These are phyloP conservation scores for Thermochaetoides thermophila DNA, from an alignment of 495 filamentous ascomycete species.

Conservation along the genomic window DNA sequence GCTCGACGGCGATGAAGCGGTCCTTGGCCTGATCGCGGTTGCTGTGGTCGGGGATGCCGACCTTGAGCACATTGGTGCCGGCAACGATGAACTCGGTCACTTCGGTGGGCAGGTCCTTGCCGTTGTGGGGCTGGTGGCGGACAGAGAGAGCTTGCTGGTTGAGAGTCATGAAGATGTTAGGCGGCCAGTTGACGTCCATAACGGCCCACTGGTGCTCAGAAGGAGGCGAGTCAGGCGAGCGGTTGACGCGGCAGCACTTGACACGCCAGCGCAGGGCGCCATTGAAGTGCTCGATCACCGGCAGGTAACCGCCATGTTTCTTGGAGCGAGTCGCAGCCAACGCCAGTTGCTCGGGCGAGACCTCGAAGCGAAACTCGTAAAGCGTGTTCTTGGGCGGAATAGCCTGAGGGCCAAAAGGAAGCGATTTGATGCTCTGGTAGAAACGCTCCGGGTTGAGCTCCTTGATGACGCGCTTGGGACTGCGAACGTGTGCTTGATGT, in stretches of 20 bases:
- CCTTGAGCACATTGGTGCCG: constrained; percentile 44
- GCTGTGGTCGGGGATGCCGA: constrained; percentile 32
- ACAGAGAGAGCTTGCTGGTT: constrained; percentile 45
- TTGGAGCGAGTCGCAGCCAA: constrained; percentile 9
- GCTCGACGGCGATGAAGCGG: constrained; percentile 48
- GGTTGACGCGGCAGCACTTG: constrained; percentile 17
- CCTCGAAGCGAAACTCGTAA: constrained; percentile 20
- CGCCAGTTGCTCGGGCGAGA: constrained; percentile 18
- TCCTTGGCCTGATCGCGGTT: constrained; percentile 22
- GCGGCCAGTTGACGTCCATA: constrained; percentile 55
- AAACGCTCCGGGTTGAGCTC: constrained; percentile 17
- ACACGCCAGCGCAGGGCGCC: constrained; percentile 28
- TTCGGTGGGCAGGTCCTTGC: constrained; percentile 63
- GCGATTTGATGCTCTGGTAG: constrained; percentile 33
- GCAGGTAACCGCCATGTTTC: constrained; percentile 7
- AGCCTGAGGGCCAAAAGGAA: constrained; percentile 25
- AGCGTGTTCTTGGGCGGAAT: constrained; percentile 17
- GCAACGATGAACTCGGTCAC: constrained; percentile 39
- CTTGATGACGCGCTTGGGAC: constrained; percentile 32
- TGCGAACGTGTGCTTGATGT: constrained; percentile 43
- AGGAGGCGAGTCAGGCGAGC: constrained; percentile 1
- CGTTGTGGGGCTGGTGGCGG: constrained; percentile 49
- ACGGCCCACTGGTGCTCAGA: constrained; percentile 42
- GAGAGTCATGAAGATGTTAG: constrained; percentile 50
- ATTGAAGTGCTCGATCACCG: constrained; percentile 19